Percentiles rank a stretch among this genome's conserved stretches.
These are phyloP conservation scores for Chaetomium fimeti DNA, from an alignment of 495 filamentous ascomycete genomes.

Conservation along the genomic window DNA sequence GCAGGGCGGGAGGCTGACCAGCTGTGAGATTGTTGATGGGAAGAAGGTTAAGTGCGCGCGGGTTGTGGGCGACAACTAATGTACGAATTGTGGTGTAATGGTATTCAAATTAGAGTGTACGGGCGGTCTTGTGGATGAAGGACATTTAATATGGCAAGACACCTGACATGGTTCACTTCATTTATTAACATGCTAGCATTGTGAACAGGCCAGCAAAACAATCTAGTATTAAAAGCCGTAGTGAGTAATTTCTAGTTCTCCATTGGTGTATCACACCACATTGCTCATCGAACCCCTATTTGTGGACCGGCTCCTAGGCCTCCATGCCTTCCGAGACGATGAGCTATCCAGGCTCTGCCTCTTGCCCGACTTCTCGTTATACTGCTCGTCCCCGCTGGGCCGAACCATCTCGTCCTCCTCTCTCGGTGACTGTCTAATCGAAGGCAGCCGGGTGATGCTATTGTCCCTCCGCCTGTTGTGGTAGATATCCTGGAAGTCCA, in stretches of 20 bases:
- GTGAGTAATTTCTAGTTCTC: background rate
- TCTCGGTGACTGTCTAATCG: constrained; percentile 28
- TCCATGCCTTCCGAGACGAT: constrained; percentile 19
- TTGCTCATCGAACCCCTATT: constrained; percentile 17
- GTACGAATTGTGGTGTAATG: background rate
- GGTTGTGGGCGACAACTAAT: constrained; percentile 18
- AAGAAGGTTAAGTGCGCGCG: constrained; percentile 20
- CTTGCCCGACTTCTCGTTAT: constrained; percentile 32
- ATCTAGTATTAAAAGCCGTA: background rate
- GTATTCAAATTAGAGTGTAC: background rate
- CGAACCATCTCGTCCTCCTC: constrained; percentile 23
- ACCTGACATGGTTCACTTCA: background rate
- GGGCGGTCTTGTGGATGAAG: background rate
- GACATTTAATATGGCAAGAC: background rate
- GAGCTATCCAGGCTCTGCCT: constrained; percentile 33
- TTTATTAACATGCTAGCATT: background rate
- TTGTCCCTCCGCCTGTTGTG: constrained; percentile 28
- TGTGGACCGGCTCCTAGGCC: constrained; percentile 20
- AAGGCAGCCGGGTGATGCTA: constrained; percentile 23
- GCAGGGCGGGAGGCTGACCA: constrained; percentile 34
- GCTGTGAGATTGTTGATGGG: constrained; percentile 23
- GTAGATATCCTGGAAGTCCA: constrained; percentile 40
- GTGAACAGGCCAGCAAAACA: background rate
- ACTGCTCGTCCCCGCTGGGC: constrained; percentile 8
- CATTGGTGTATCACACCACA: constrained; percentile 19